A percentile compares a stretch with the other conserved stretches of the same genome.
Conservation (phyloP, 1,284 basidiomycete genomes). For the Uromyces viciae-fabae region DNA sequence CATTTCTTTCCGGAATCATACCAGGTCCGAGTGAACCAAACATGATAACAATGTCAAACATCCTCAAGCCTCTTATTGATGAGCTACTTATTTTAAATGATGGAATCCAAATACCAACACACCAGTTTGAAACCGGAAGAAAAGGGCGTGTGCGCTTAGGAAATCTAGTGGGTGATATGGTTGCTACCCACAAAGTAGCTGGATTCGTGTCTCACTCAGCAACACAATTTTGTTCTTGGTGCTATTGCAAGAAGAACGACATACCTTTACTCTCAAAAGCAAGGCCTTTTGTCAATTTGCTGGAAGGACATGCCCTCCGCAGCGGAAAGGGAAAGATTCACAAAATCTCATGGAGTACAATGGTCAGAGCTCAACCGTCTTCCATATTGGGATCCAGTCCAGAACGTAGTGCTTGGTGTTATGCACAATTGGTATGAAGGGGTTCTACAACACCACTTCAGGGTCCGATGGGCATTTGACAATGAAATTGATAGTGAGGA, state of each 20-base stretch:
- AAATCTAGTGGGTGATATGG: not conserved
- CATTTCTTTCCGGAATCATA: constrained; percentile 13
- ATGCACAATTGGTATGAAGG: constrained; percentile 34
- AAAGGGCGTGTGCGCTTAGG: not conserved
- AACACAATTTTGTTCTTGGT: not conserved
- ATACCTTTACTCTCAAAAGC: not conserved
- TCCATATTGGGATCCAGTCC: constrained; percentile 3
- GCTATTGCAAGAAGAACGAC: not conserved
- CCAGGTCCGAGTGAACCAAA: not conserved
- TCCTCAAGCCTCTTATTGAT: not conserved
- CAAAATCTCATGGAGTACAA: not conserved
- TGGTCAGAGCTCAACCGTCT: constrained; percentile 1
- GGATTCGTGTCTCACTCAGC: constrained; percentile 6
- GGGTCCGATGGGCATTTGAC: not conserved
- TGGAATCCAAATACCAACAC: not conserved
- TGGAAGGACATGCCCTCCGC: not conserved
- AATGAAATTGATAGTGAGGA: not conserved
- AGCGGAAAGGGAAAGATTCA: not conserved
- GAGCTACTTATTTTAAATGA: not conserved
- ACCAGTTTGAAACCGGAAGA: not conserved
- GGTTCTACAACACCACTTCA: not conserved
- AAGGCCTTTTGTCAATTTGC: not conserved
- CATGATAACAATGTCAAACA: not conserved
- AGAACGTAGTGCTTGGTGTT: constrained; percentile 12
- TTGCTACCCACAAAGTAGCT: constrained; percentile 16